A percentile compares a stretch with the other conserved stretches of the same genome.
Evolutionary conservation across 73 alveolate species (phyloP).

Genomic region (Tetrahymena elliotti): DNA sequence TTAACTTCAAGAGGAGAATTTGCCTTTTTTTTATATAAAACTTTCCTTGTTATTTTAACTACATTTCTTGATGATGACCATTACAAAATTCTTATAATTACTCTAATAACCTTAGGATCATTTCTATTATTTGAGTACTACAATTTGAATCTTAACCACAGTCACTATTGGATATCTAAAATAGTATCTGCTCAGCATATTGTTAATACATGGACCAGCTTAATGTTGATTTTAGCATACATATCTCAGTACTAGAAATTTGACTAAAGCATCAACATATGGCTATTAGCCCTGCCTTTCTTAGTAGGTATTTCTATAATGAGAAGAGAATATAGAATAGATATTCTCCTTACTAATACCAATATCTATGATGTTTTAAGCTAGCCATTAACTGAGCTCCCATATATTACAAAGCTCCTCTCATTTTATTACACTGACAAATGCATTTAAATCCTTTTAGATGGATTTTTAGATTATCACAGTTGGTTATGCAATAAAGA

Average conservation of each 20-base stretch:
- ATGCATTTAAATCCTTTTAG: background rate
- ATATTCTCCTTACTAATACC: background rate
- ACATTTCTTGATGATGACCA: background rate
- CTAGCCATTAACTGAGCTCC: background rate
- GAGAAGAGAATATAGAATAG: background rate
- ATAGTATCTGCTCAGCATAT: background rate
- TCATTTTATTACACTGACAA: background rate
- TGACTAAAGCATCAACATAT: background rate
- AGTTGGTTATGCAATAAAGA: background rate
- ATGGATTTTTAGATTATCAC: background rate
- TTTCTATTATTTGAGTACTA: background rate
- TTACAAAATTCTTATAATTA: background rate
- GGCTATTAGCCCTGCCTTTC: background rate
- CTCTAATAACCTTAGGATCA: background rate
- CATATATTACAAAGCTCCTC: background rate
- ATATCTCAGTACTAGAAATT: background rate
- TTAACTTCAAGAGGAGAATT: background rate
- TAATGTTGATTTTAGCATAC: background rate
- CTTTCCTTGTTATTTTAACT: background rate
- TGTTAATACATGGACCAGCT: background rate
- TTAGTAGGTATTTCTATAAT: background rate
- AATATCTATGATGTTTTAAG: background rate
- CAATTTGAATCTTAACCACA: background rate
- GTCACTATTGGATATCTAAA: background rate
- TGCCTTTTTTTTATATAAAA: background rate